Percentiles rank a stretch among this genome's conserved stretches.
Evolutionary conservation across 352 stramenopile species (phyloP).

Genomic region (Phytophthora pisi): DNA sequence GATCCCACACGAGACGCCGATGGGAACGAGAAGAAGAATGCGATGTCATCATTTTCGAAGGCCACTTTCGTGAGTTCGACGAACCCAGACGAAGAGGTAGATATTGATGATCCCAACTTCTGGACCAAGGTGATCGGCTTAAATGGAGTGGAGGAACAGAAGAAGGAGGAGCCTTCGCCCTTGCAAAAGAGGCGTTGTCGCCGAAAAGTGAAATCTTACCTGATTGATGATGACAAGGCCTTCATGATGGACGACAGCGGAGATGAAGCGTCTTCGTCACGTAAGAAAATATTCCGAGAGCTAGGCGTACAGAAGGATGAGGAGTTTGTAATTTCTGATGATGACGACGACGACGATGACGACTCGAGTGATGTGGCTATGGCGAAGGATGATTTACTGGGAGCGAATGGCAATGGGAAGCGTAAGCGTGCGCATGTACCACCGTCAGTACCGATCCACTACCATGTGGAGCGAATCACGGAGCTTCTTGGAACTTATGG

Average conservation of each 20-base stretch:
- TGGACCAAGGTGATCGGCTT: slow-evolving; percentile 94
- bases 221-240: slow-evolving; percentile 48
- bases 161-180: slow-evolving; percentile 68
- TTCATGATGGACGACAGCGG: slow-evolving; percentile 53
- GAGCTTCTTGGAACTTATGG: slow-evolving; percentile 70
- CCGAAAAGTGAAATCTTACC: slow-evolving; percentile 76
- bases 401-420: slow-evolving; percentile 27
- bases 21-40: slow-evolving; percentile 66
- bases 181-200: slow-evolving; percentile 77
- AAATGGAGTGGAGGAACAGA: slow-evolving; percentile 68
- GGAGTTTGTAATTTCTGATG: slow-evolving; percentile 79
- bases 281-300: slow-evolving; percentile 34
- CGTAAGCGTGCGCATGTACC: slow-evolving; percentile 36
- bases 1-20: slow-evolving; percentile 66
- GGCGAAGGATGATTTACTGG: slow-evolving; percentile 50
- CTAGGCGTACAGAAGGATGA: slow-evolving; percentile 49
- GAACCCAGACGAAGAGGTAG: slow-evolving; percentile 88
- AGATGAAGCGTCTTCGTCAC: slow-evolving; percentile 40
- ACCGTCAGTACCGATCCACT: slow-evolving; percentile 38
- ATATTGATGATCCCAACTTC: slow-evolving; percentile 94
- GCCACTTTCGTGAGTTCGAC: slow-evolving; percentile 91
- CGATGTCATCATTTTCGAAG: slow-evolving; percentile 93
- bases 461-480: slow-evolving; percentile 47
- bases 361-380: slow-evolving; percentile 59
- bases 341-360: slow-evolving; percentile 66